Base-by-base conservation (phyloP, 2,329 filamentous ascomycete species). In the Dactylonectria estremocensis region DNA sequence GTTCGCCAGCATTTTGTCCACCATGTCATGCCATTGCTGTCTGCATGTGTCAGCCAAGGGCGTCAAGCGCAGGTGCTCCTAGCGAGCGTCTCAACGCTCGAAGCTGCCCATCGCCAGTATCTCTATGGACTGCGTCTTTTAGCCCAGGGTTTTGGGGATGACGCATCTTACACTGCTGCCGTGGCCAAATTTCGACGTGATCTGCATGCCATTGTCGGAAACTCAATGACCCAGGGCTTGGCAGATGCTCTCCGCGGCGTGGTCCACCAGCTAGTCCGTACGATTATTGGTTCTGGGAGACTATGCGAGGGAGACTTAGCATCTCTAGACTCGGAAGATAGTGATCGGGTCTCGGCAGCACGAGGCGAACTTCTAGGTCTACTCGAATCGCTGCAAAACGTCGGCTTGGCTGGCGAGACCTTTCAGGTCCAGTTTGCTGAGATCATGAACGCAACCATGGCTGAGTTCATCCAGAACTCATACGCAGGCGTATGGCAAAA, bases 381-480 rank as follows among this genome's bases (percentile, higher is more conserved):
- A 18, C 82, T 92, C 2, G 85, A 87, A 55, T 87, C 88, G 9
- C 81, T 95, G 16, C 83, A 87, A 71, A 85, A 87, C 53, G 89
- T 94, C 22, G 93, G 92, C 0, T 81, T 95, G 18, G 90, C 90
- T 1, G 91, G 91, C 28, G 90, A 93, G 74, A 85, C 83, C 55
- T 92, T 93, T 58, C 91, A 94, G 75, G 87, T 92, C 33, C 83
- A 92, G 40, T 91, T 94, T 74, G 93, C 92, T 16, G 90, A 92
- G 77, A 86, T 92, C 28, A 91, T 94, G 85, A 87, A 94, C 76
- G 81, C 82, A 40, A 84, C 91, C 66, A 90, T 95, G 84, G 85
- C 86, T 49, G 83, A 87, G 13, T 92, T 91, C 72, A 87, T 95
- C 46, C 82, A 83, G 45, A 83, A 85, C 55, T 88, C 87, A 7